These are phyloP conservation scores for Taxillus chinensis DNA, from an alignment of 164 flowering plant species.

Conservation along the genomic window DNA sequence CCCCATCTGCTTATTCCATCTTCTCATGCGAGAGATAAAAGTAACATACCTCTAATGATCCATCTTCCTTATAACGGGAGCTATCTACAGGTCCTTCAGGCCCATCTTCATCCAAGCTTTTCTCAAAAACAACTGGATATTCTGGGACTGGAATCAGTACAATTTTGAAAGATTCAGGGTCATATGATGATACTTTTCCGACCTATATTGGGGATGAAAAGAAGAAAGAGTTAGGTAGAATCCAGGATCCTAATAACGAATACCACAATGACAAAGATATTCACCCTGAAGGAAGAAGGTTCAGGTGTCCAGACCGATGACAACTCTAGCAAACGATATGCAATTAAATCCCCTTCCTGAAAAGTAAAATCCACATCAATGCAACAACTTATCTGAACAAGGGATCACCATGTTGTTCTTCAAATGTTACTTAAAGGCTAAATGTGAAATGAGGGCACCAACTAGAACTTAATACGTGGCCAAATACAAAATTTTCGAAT, in stretches of 20 bases:
- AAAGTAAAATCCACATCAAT: slow-evolving; percentile 8
- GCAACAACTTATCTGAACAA: neutral
- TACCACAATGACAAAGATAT: neutral
- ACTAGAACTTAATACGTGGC: too few relatives aligned
- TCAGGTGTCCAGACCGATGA: slow-evolving; percentile 90
- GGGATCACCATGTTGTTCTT: neutral
- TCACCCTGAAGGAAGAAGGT: slow-evolving; percentile 73
- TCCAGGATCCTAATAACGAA: neutral
- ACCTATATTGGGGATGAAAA: slow-evolving; percentile 36
- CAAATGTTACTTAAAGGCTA: too few relatives aligned
- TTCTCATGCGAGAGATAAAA: too few relatives aligned
- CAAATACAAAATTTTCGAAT: neutral
- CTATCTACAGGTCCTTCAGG: slow-evolving; percentile 20
- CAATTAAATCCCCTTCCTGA: slow-evolving; percentile 80
- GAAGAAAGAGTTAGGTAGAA: neutral
- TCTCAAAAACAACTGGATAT: slow-evolving; percentile 39
- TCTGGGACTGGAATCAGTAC: slow-evolving; percentile 48
- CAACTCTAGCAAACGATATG: slow-evolving; percentile 85
- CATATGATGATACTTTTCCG: slow-evolving; percentile 51
- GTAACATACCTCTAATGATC: slow-evolving; percentile 66
- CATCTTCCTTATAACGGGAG: slow-evolving; percentile 74
- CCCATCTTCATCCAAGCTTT: slow-evolving; percentile 34
- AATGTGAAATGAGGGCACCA: too few relatives aligned
- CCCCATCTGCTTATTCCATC: too few relatives aligned
- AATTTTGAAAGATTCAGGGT: slow-evolving; percentile 33